phyloP scores from a whole-genome alignment of 2,329 filamentous ascomycete genomes.

The Tolypocladium sp. region DNA sequence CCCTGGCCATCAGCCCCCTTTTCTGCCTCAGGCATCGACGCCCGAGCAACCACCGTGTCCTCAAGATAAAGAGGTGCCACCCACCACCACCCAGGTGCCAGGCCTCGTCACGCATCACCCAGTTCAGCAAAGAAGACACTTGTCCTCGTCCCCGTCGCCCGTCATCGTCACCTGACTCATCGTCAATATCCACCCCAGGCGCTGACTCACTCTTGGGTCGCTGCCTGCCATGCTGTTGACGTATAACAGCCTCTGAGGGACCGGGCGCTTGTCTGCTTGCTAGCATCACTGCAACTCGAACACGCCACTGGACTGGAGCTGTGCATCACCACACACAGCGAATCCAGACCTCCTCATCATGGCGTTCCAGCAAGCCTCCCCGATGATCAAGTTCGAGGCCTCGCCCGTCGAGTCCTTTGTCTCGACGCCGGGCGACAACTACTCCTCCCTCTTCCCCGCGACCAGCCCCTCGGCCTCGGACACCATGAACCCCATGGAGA shows the following conservation, averaged over 20 bases:
- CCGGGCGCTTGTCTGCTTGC: constrained; percentile 2
- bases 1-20: not conserved
- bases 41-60: constrained; percentile 15
- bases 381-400: constrained; percentile 41
- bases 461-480: constrained; percentile 17
- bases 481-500: constrained; percentile 36
- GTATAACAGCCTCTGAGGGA: constrained; percentile 8
- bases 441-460: constrained; percentile 37
- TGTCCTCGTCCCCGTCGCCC: constrained; percentile 14
- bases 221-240: constrained; percentile 13
- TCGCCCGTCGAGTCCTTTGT: constrained; percentile 46
- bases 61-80: constrained; percentile 24
- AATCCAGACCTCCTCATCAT: constrained; percentile 15
- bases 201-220: constrained; percentile 12
- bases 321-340: constrained; percentile 7
- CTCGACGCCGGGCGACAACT: constrained; percentile 39
- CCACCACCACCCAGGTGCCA: constrained; percentile 7
- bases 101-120: not conserved
- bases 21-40: constrained; percentile 11
- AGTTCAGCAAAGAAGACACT: constrained; percentile 13
- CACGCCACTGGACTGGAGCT: not conserved
- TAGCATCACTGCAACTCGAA: constrained; percentile 1
- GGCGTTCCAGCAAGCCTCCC: constrained; percentile 30
- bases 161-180: constrained; percentile 11
- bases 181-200: constrained; percentile 1